phyloP scores from a whole-genome alignment of 2,329 filamentous ascomycete genomes.

The Mycocentrospora acerina region DNA sequence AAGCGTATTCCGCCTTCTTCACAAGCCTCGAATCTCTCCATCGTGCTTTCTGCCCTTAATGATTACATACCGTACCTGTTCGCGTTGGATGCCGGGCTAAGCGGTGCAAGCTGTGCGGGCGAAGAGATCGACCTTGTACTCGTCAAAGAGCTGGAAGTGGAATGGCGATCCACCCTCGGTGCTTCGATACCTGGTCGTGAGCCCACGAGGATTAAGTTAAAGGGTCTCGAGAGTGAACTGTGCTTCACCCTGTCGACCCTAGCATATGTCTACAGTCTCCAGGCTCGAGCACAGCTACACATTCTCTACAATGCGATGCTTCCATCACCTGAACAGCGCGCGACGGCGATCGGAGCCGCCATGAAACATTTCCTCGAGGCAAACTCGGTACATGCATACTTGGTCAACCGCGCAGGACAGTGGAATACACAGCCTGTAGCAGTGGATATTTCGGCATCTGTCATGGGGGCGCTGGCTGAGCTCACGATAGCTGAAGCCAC shows the following conservation, averaged over 20 bases:
- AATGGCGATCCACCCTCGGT: conserved; percentile 82
- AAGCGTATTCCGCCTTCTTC: conserved; percentile 77
- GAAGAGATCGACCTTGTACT: conserved; percentile 70
- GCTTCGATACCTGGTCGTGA: conserved; percentile 61
- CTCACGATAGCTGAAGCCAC: conserved; percentile 86
- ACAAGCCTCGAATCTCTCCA: conserved; percentile 69
- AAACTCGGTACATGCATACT: conserved; percentile 73
- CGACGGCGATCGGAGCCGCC: conserved; percentile 68
- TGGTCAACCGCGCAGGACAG: conserved; percentile 58
- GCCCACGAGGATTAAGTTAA: conserved; percentile 65
- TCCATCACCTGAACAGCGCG: conserved; percentile 63
- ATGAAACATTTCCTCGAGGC: conserved; percentile 78
- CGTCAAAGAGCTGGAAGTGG: conserved; percentile 65
- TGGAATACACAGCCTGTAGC: conserved; percentile 37
- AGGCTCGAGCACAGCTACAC: conserved; percentile 71
- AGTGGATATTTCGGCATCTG: conserved; percentile 47
- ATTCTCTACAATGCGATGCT: conserved; percentile 67
- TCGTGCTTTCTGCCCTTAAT: conserved; percentile 68
- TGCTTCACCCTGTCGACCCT: conserved; percentile 77
- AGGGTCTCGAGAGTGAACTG: conserved; percentile 79
- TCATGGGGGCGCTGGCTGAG: conserved; percentile 51
- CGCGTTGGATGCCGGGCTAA: conserved; percentile 73
- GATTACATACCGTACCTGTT: conserved; percentile 83
- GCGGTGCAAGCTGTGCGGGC: conserved; percentile 54
- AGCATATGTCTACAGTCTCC: conserved; percentile 70